Conservation (phyloP, 768 basidiomycete genomes). For the Kwoniella dejecticola region DNA sequence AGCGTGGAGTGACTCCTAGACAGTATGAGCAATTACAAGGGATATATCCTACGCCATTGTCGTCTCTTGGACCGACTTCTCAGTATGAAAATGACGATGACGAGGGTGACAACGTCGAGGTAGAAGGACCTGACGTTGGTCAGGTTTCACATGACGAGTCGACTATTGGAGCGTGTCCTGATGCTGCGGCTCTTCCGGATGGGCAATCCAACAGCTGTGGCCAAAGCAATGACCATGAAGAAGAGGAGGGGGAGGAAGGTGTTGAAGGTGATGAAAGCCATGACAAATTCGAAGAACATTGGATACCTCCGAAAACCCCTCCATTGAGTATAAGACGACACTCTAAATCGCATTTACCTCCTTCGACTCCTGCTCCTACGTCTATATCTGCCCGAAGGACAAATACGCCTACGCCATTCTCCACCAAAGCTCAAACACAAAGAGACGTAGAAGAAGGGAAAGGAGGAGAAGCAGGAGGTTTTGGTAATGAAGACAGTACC, state of each 20-base stretch:
- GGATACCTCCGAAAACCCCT: slow-evolving; percentile 11
- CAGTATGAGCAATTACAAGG: slow-evolving; percentile 7
- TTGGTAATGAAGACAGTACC: background rate
- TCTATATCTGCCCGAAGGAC: too few species aligned
- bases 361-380: too few species aligned
- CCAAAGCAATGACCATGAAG: too few species aligned
- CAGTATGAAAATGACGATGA: background rate
- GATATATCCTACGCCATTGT: slow-evolving; percentile 4
- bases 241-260: too few species aligned
- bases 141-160: too few species aligned
- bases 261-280: too few species aligned
- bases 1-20: slow-evolving; percentile 1
- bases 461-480: background rate
- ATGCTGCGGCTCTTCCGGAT: too few species aligned
- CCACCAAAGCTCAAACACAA: too few species aligned
- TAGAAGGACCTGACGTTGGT: too few species aligned
- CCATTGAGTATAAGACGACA: slow-evolving; percentile 1
- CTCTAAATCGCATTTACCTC: slow-evolving; percentile 9
- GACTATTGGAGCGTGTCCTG: too few species aligned
- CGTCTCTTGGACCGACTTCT: background rate
- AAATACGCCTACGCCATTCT: too few species aligned
- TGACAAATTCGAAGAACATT: background rate
- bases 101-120: background rate
- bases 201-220: too few species aligned
- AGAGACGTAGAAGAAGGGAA: background rate